Percentiles rank a stretch among this genome's conserved stretches.
Conservation (phyloP, 2,329 filamentous ascomycete genomes). For the Stagonosporopsis cucurbitacearum region DNA sequence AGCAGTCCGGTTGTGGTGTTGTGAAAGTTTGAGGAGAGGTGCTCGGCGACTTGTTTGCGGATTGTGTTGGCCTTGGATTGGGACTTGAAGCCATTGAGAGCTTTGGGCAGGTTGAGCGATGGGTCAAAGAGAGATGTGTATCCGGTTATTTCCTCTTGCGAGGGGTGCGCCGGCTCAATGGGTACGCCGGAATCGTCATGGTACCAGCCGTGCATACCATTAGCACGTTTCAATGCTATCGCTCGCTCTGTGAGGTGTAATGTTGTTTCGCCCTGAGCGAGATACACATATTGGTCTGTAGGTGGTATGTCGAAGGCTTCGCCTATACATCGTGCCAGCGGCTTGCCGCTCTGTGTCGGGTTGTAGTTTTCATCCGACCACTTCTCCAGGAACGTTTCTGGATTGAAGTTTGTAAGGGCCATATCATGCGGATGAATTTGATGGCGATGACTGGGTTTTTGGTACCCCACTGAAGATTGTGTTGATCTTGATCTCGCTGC, state of each 20-base stretch:
- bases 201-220: slow-evolving; percentile 61
- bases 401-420: slow-evolving; percentile 50
- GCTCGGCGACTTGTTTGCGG: slow-evolving; percentile 61
- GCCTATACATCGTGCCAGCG: slow-evolving; percentile 55
- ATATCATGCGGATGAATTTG: slow-evolving; percentile 12
- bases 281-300: slow-evolving; percentile 58
- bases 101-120: slow-evolving; percentile 64
- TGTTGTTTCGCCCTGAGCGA: slow-evolving; percentile 59
- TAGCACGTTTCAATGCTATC: slow-evolving; percentile 54
- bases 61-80: slow-evolving; percentile 72
- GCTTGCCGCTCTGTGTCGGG: slow-evolving; percentile 31
- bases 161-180: slow-evolving; percentile 30
- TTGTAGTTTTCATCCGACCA: slow-evolving; percentile 51
- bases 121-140: slow-evolving; percentile 73
- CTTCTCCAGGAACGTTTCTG: slow-evolving; percentile 53
- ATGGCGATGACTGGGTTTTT: neutral
- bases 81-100: slow-evolving; percentile 66
- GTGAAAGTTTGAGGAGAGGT: slow-evolving; percentile 64
- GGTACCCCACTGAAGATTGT: neutral
- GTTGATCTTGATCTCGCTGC: neutral
- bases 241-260: slow-evolving; percentile 58
- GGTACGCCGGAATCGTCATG: slow-evolving; percentile 50
- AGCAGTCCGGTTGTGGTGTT: slow-evolving; percentile 36
- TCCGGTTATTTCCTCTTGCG: slow-evolving; percentile 63
- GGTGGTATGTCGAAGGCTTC: slow-evolving; percentile 55